Evolutionary conservation across 345 rosid genomes (phyloP), one percentile per base, ranked within the genome.

Genomic region (Toxicodendron radicans): DNA sequence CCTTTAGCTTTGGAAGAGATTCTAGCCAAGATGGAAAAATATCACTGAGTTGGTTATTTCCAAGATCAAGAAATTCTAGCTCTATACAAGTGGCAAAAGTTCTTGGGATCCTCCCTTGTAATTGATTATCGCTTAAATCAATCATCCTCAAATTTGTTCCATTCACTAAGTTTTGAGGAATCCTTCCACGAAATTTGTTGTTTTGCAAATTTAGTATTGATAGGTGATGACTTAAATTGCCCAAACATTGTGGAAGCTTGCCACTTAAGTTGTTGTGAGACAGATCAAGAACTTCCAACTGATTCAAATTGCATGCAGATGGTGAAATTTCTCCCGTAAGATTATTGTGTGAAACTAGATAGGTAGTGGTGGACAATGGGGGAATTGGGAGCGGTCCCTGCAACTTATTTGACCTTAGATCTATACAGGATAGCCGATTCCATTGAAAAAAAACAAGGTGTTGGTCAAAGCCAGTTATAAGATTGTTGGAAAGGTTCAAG

Each of bases 171-270:
- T 27, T 27, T 27, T 51, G 7, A 3, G 80, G 86, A 64, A 83
- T 72, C 4, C 10, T 7, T 0, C 74, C 76, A 11, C 2, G 9
- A 27, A 80, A 80, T 4, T 48, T 46, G 73, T 78, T 80, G 41
- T 68, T 74, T 14, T 13, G 63, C 0, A 82, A 17, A 64, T 64
- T 43, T 2, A 80, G 30, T 0, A 71, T 7, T 0, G 35, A 1
- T 3, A 75, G 45, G 2, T 18, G 1, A 13, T 2, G 1, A 18
- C 64, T 59, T 0, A 64, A 46, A n/a, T 73, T 57, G 9, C 60
- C 59, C 10, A 82, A 78, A 27, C 86, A 85, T 13, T 21, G 76
- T 1, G 84, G 84, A 41, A 82, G 52, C 21, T 2, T 35, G 1
- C 83, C 73, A 0, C 23, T 68, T 21, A 79, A 45, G 13, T 35